A percentile compares a stretch with the other conserved stretches of the same genome.
Conservation (phyloP, 768 basidiomycete genomes). For the Boletus sp. region DNA sequence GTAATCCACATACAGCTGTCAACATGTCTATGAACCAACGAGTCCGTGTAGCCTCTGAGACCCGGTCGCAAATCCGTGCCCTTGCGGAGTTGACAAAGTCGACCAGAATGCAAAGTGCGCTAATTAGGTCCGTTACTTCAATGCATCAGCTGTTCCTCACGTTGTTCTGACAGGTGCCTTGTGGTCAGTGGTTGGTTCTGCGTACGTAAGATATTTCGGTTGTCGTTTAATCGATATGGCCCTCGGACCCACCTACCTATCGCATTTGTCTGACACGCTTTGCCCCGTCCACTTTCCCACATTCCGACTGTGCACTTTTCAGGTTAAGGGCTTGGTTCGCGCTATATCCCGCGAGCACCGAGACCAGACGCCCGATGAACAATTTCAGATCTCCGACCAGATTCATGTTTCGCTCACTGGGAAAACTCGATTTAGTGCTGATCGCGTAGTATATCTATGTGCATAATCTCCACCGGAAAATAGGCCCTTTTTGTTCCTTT, state of each 20-base stretch:
- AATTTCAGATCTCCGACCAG: conserved; percentile 39
- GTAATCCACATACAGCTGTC: conserved; percentile 28
- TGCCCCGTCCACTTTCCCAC: conserved; percentile 34
- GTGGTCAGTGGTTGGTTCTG: conserved; percentile 28
- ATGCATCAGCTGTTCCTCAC: conserved; percentile 27
- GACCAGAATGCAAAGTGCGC: conserved; percentile 33
- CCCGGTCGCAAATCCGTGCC: conserved; percentile 25
- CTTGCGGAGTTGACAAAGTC: conserved; percentile 31
- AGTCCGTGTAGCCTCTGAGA: conserved; percentile 27
- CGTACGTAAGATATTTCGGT: conserved; percentile 37
- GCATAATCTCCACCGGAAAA: conserved; percentile 37
- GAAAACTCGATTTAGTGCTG: conserved; percentile 38
- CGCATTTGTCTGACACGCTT: conserved; percentile 31
- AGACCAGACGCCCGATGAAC: conserved; percentile 35
- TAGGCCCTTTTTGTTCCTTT: conserved; percentile 27
- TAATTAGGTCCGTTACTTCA: conserved; percentile 32
- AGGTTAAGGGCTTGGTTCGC: conserved; percentile 35
- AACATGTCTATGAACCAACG: conserved; percentile 12
- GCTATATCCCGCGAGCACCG: conserved; percentile 38
- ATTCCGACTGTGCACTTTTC: conserved; percentile 31
- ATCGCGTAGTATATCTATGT: conserved; percentile 42
- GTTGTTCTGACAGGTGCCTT: conserved; percentile 33
- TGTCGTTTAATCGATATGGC: conserved; percentile 39
- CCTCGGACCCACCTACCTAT: conserved; percentile 38
- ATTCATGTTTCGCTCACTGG: conserved; percentile 36